phyloP scores from a whole-genome alignment of 2,329 filamentous ascomycete genomes.

The Decorospora gaudefroyi region DNA sequence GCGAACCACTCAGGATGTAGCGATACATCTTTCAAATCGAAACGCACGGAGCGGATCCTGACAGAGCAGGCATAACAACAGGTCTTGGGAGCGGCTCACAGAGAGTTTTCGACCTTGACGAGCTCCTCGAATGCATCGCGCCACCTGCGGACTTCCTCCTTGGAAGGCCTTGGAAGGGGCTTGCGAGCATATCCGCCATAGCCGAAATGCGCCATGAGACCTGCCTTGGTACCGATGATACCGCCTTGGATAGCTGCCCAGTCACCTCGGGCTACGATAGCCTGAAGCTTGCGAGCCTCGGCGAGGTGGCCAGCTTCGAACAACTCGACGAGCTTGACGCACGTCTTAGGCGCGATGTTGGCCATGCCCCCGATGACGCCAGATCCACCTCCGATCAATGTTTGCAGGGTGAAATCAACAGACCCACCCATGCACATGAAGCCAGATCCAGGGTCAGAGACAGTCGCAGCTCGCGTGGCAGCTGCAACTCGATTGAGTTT shows the following conservation, averaged over 20 bases:
- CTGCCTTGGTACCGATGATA: slow-evolving; percentile 70
- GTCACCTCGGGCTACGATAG: slow-evolving; percentile 67
- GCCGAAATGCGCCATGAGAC: slow-evolving; percentile 63
- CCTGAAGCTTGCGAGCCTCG: slow-evolving; percentile 67
- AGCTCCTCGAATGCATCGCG: slow-evolving; percentile 53
- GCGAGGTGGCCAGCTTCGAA: slow-evolving; percentile 63
- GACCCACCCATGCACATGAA: slow-evolving; percentile 75
- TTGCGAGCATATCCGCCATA: slow-evolving; percentile 67
- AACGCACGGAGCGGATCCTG: background rate
- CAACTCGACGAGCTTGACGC: slow-evolving; percentile 64
- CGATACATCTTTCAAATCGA: background rate
- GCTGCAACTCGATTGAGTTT: slow-evolving; percentile 66
- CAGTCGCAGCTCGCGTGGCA: slow-evolving; percentile 52
- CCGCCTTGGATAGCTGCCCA: slow-evolving; percentile 72
- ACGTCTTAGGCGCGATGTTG: slow-evolving; percentile 70
- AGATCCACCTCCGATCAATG: slow-evolving; percentile 69
- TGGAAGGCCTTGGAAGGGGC: slow-evolving; percentile 59
- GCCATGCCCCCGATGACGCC: slow-evolving; percentile 73
- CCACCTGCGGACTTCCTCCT: slow-evolving; percentile 49
- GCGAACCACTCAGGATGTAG: slow-evolving; percentile 10
- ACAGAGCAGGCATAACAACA: background rate
- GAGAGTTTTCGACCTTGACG: slow-evolving; percentile 49
- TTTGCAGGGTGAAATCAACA: slow-evolving; percentile 74
- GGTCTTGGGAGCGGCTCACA: slow-evolving; percentile 21
- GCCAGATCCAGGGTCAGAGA: slow-evolving; percentile 50